phyloP scores from a whole-genome alignment of 306 rosid species.

The Sphenostylis stenocarpa region DNA sequence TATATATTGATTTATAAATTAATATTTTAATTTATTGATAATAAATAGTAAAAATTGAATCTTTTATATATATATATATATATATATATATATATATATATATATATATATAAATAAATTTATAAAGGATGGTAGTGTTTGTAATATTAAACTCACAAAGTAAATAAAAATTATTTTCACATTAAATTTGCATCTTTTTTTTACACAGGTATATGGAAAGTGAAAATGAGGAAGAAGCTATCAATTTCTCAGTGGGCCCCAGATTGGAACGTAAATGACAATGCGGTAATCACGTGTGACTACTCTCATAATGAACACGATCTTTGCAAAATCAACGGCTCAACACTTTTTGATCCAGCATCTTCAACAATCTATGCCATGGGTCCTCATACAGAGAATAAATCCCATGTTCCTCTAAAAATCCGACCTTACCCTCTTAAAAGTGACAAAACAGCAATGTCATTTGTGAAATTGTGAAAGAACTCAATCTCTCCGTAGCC shows the following conservation, averaged over 20 bases:
- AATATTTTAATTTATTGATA: too few species aligned
- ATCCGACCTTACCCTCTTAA: slow-evolving; percentile 56
- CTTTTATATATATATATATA: too few species aligned
- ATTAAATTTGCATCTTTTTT: too few species aligned
- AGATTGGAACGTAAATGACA: not conserved
- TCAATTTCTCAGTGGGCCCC: not conserved
- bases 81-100: too few species aligned
- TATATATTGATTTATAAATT: too few species aligned
- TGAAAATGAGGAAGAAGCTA: not conserved
- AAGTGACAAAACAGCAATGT: slow-evolving; percentile 32
- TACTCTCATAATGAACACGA: slow-evolving; percentile 33
- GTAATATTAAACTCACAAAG: too few species aligned
- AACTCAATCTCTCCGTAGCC: slow-evolving; percentile 35
- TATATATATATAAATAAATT: too few species aligned
- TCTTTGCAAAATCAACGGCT: slow-evolving; percentile 41
- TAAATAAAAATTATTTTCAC: too few species aligned
- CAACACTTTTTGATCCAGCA: slow-evolving; percentile 39
- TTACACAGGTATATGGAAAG: slow-evolving; percentile 27
- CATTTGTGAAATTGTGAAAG: slow-evolving; percentile 22
- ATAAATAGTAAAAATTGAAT: too few species aligned
- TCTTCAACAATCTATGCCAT: slow-evolving; percentile 34
- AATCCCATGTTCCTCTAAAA: not conserved
- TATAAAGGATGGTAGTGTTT: too few species aligned
- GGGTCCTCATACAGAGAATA: not conserved
- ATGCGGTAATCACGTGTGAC: slow-evolving; percentile 37